Percentiles rank a stretch among this genome's conserved stretches.
Evolutionary conservation across 129 eudicot species (phyloP).

Genomic region (Helichrysum umbraculigerum): DNA sequence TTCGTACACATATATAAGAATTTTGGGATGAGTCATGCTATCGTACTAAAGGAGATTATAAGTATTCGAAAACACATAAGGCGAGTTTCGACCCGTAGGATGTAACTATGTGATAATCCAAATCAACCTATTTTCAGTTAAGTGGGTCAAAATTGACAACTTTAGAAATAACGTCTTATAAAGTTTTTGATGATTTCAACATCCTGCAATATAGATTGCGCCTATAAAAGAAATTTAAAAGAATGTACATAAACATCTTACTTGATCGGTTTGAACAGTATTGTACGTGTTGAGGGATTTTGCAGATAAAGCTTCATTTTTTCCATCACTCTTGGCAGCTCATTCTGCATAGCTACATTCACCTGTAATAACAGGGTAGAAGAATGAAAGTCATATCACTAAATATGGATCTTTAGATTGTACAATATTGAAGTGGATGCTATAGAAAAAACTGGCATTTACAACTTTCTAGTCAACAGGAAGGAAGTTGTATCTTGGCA

Average conservation of each 20-base stretch:
- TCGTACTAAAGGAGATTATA: neutral
- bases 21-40: too few relatives aligned
- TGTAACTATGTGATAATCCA: neutral
- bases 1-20: neutral
- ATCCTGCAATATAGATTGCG: neutral
- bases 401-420: too few relatives aligned
- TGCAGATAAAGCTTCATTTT: slow-evolving; percentile 94
- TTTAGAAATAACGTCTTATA: neutral
- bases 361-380: slow-evolving; percentile 49
- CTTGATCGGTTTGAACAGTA: slow-evolving; percentile 96
- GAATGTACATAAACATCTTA: slow-evolving; percentile 37
- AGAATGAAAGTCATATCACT: neutral
- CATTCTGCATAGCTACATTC: slow-evolving; percentile 65
- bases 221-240: neutral
- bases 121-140: neutral
- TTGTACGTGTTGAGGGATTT: slow-evolving; percentile 87
- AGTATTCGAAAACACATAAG: neutral
- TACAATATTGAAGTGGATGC: neutral
- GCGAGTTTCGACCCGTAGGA: neutral
- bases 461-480: neutral
- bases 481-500: neutral
- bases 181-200: slow-evolving; percentile 1
- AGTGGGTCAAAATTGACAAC: neutral
- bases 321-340: slow-evolving; percentile 72
- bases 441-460: neutral